Percentiles rank a stretch among this genome's conserved stretches.
These are phyloP conservation scores for Pseudogymnoascus sp. DNA, from an alignment of 2,329 filamentous ascomycete species.

Conservation along the genomic window DNA sequence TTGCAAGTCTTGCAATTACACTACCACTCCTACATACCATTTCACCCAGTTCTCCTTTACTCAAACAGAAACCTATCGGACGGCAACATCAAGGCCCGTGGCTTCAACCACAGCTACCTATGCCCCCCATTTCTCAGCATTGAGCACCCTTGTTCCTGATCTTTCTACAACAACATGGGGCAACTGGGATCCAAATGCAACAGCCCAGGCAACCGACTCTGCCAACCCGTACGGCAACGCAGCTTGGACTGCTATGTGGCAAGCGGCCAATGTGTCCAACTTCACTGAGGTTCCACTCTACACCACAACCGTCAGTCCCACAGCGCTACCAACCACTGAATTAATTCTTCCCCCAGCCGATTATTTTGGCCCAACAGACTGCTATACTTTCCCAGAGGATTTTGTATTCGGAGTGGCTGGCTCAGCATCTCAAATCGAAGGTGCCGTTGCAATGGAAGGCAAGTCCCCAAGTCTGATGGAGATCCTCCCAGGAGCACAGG, in stretches of 20 bases:
- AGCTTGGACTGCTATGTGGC: slow-evolving; percentile 34
- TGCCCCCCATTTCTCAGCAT: slow-evolving; percentile 29
- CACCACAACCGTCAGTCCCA: slow-evolving; percentile 47
- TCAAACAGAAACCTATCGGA: slow-evolving; percentile 33
- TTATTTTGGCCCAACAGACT: slow-evolving; percentile 42
- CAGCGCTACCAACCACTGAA: slow-evolving; percentile 45
- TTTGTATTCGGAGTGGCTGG: slow-evolving; percentile 43
- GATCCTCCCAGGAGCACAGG: slow-evolving; percentile 19
- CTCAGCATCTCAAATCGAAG: slow-evolving; percentile 38
- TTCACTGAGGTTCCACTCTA: slow-evolving; percentile 31
- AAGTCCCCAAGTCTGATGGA: slow-evolving; percentile 35
- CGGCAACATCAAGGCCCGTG: slow-evolving; percentile 30
- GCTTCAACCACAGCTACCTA: slow-evolving; percentile 27
- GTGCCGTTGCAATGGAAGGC: slow-evolving; percentile 37
- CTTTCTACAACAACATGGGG: slow-evolving; percentile 35
- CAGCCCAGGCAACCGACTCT: slow-evolving; percentile 28
- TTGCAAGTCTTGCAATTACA: slow-evolving; percentile 23
- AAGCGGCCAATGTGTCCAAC: slow-evolving; percentile 27
- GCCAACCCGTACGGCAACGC: slow-evolving; percentile 32
- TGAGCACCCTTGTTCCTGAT: slow-evolving; percentile 30
- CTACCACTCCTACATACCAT: slow-evolving; percentile 25
- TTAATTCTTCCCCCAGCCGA: slow-evolving; percentile 47
- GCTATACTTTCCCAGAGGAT: slow-evolving; percentile 41
- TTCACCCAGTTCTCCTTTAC: slow-evolving; percentile 29
- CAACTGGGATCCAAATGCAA: slow-evolving; percentile 33